phyloP scores from a whole-genome alignment of 2,329 filamentous ascomycete species.

The Penicillium vulpinum region DNA sequence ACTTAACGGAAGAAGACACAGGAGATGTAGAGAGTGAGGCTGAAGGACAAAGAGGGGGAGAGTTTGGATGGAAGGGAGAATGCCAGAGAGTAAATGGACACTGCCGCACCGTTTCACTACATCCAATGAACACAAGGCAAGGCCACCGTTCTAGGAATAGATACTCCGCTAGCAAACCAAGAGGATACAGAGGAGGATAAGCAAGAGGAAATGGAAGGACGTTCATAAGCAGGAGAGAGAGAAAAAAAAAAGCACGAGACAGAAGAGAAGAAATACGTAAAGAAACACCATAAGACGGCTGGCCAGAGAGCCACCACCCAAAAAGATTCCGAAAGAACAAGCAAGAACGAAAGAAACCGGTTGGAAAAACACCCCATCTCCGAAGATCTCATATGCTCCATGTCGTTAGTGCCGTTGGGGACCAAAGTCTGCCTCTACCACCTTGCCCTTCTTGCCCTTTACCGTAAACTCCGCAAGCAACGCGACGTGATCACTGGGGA shows the following conservation, averaged over 20 bases:
- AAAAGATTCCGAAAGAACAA: constrained; percentile 45
- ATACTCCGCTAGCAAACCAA: constrained; percentile 15
- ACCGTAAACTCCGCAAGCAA: constrained; percentile 87
- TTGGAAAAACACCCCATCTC: constrained; percentile 42
- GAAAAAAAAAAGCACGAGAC: constrained; percentile 14
- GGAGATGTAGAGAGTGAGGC: constrained; percentile 37
- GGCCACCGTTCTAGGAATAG: constrained; percentile 9
- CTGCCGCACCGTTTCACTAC: constrained; percentile 32
- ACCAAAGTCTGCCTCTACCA: constrained; percentile 64
- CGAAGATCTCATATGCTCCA: constrained; percentile 39
- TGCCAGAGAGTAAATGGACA: constrained; percentile 10
- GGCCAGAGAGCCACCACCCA: constrained; percentile 28
- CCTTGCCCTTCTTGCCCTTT: constrained; percentile 81
- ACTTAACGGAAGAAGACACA: constrained; percentile 22
- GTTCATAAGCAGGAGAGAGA: constrained; percentile 24
- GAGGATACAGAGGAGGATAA: constrained; percentile 12
- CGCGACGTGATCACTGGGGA: constrained; percentile 88
- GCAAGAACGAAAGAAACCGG: constrained; percentile 28
- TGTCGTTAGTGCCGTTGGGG: constrained; percentile 44
- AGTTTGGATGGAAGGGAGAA: constrained; percentile 13
- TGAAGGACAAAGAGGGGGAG: constrained; percentile 12
- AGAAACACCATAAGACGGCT: constrained; percentile 30
- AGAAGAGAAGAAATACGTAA: constrained; percentile 20
- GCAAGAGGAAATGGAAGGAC: constrained; percentile 18
- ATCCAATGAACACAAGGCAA: constrained; percentile 29